phyloP scores from a whole-genome alignment of 139 green algal genomes.

The Limnomonas spitsbergensis region DNA sequence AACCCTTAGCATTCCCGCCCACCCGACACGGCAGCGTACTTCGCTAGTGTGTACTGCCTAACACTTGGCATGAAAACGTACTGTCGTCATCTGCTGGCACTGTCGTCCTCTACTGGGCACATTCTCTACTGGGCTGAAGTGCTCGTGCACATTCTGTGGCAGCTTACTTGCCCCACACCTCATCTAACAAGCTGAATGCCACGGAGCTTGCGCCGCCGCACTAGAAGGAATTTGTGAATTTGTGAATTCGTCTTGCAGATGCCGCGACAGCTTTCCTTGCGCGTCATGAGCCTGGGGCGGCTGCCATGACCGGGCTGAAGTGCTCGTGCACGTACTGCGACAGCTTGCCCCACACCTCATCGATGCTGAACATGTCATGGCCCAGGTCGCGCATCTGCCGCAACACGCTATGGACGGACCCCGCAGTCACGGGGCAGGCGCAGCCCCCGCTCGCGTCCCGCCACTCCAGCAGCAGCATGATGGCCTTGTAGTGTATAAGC shows the following conservation, averaged over 20 bases:
- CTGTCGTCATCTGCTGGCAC: too few species aligned
- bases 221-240: too few species aligned
- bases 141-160: too few species aligned
- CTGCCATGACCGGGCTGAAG: neutral
- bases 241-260: neutral
- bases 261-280: neutral
- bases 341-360: constrained; percentile 22
- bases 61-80: too few species aligned
- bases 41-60: too few species aligned
- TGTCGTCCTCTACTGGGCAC: too few species aligned
- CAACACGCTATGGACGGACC: neutral
- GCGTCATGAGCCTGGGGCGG: neutral
- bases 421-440: constrained; percentile 12
- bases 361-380: constrained; percentile 18
- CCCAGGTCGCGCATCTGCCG: constrained; percentile 1
- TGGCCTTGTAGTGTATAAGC: constrained; percentile 45
- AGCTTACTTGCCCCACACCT: too few species aligned
- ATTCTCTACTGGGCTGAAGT: too few species aligned
- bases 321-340: constrained; percentile 16
- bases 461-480: constrained; percentile 66
- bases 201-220: too few species aligned
- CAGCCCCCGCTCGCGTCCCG: constrained; percentile 69
- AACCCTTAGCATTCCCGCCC: too few species aligned
- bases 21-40: too few species aligned
- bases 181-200: too few species aligned